A percentile compares a stretch with the other conserved stretches of the same genome.
Evolutionary conservation across 345 rosid species (phyloP).

Genomic region (Laguncularia racemosa): DNA sequence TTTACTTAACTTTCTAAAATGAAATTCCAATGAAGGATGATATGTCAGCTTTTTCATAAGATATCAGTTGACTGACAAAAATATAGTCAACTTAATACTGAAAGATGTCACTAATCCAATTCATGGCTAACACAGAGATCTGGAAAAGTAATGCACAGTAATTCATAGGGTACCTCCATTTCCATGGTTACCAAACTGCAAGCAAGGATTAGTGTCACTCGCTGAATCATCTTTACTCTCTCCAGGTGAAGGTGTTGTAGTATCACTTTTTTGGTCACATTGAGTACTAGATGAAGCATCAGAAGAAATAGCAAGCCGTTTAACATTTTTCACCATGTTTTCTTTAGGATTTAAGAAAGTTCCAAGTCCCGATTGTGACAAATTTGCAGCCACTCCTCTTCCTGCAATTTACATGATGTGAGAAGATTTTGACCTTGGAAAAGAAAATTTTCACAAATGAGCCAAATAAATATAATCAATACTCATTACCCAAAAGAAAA

Average conservation of each 20-base stretch:
- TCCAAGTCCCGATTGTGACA: conserved; percentile 39
- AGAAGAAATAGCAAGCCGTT: conserved; percentile 32
- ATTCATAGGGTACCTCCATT: conserved; percentile 57
- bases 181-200: conserved; percentile 70
- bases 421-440: conserved; percentile 9
- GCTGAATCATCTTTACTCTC: conserved; percentile 39
- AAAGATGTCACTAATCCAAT: too few relatives aligned
- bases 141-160: background rate
- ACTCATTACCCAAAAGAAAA: too few relatives aligned
- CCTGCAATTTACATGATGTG: conserved; percentile 30
- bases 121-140: too few relatives aligned
- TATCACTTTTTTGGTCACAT: conserved; percentile 26
- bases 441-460: background rate
- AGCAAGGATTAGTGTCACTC: conserved; percentile 28
- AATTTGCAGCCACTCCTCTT: conserved; percentile 36
- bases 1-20: too few relatives aligned
- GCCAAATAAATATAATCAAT: conserved; percentile 7
- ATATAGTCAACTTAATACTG: too few relatives aligned
- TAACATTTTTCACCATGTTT: conserved; percentile 39
- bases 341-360: conserved; percentile 34
- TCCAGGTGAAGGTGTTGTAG: conserved; percentile 29
- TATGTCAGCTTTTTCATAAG: too few relatives aligned
- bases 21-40: too few relatives aligned
- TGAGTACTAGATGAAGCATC: conserved; percentile 41
- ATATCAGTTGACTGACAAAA: too few relatives aligned